Percentiles rank a stretch among this genome's conserved stretches.
Evolutionary conservation across 805 yeast species (phyloP).

Genomic region (Sugiyamaella qingdaonensis): DNA sequence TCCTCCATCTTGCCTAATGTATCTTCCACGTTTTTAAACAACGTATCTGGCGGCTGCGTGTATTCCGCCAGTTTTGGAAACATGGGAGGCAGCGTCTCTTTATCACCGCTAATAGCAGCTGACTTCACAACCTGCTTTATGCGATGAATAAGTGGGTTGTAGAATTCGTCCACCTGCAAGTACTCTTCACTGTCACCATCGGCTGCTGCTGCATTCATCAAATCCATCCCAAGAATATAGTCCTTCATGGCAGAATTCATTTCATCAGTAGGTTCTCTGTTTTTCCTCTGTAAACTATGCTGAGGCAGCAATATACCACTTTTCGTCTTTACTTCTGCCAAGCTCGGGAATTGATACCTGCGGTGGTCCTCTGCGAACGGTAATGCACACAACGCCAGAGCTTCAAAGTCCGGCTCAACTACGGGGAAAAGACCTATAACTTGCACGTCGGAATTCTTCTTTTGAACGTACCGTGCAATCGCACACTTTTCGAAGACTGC

Average conservation of each 20-base stretch:
- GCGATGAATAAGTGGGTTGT: slow-evolving; percentile 28
- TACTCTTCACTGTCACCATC: slow-evolving; percentile 24
- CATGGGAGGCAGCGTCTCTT: slow-evolving; percentile 31
- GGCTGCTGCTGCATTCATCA: slow-evolving; percentile 29
- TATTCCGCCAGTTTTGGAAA: slow-evolving; percentile 24
- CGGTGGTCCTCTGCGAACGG: slow-evolving; percentile 74
- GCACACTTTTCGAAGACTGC: slow-evolving; percentile 46
- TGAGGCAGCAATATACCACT: slow-evolving; percentile 30
- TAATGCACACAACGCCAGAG: slow-evolving; percentile 48
- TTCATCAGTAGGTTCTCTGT: slow-evolving; percentile 34
- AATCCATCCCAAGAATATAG: slow-evolving; percentile 43
- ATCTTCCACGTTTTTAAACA: slow-evolving; percentile 13
- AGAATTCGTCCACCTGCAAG: slow-evolving; percentile 28
- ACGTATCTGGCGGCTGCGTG: slow-evolving; percentile 21
- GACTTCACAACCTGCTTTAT: slow-evolving; percentile 23
- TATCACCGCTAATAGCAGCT: slow-evolving; percentile 34
- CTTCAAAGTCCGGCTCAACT: slow-evolving; percentile 27
- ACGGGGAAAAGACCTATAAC: slow-evolving; percentile 56
- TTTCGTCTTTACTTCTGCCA: slow-evolving; percentile 39
- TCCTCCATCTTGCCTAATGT: slow-evolving; percentile 13
- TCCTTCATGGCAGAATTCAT: slow-evolving; percentile 42
- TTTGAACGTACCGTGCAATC: slow-evolving; percentile 60
- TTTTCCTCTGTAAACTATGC: slow-evolving; percentile 21
- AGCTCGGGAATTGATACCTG: slow-evolving; percentile 45
- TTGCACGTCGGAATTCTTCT: slow-evolving; percentile 22